phyloP scores from a whole-genome alignment of 768 basidiomycete species.

The Coprinellus micaceus region DNA sequence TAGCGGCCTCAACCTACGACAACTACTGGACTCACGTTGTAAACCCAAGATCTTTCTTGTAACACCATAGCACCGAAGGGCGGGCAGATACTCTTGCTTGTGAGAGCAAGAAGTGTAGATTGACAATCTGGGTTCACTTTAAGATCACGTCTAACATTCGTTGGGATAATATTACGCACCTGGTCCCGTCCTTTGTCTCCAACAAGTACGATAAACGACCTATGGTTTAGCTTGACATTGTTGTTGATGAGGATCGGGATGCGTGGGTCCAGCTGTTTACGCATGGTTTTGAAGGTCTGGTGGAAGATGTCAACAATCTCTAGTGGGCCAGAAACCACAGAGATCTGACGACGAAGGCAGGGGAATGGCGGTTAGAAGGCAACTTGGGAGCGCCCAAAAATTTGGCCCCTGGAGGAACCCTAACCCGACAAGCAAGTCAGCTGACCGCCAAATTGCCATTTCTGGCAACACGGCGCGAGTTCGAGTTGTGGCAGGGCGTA shows the following conservation, averaged over 20 bases:
- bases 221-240: conserved; percentile 88
- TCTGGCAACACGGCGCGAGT: too few species aligned
- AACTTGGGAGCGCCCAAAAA: too few species aligned
- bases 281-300: conserved; percentile 56
- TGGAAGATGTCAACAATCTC: too few species aligned
- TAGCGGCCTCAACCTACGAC: too few species aligned
- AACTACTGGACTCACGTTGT: conserved; percentile 74
- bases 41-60: conserved; percentile 98
- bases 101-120: conserved; percentile 91
- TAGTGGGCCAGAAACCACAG: too few species aligned
- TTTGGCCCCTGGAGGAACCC: too few species aligned
- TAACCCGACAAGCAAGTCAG: too few species aligned
- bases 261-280: conserved; percentile 87
- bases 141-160: not conserved
- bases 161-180: conserved; percentile 37
- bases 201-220: conserved; percentile 94
- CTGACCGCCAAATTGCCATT: too few species aligned
- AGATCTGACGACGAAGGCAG: too few species aligned
- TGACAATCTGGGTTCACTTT: conserved; percentile 62
- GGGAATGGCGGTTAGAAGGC: too few species aligned
- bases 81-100: conserved; percentile 86
- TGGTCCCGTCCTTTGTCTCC: conserved; percentile 94
- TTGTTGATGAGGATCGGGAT: conserved; percentile 91
- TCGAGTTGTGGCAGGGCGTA: too few species aligned
- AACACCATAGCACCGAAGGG: conserved; percentile 95